Evolutionary conservation across 1,139 yeast species (phyloP), one percentile per base, ranked within the genome.

Genomic region (Lodderomyces beijingensis): DNA sequence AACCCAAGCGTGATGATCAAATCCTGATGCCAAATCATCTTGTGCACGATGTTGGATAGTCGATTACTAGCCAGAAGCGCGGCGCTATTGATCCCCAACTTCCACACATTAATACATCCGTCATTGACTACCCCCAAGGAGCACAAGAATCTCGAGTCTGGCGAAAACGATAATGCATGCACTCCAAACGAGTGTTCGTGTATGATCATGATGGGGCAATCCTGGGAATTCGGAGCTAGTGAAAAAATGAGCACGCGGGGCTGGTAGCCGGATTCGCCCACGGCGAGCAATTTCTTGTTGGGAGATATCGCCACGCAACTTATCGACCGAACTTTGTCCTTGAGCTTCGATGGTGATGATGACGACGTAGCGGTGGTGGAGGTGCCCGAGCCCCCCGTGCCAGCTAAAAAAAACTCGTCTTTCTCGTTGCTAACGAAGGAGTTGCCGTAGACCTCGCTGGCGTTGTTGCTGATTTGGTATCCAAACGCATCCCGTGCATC

Each of bases 151-250:
- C 53, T 58, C 37, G 80, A 78, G 41, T 77, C 74, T 0, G 78
- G 75, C 0, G 84, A 73, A 45, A 81, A 81, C n/a, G 61, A 57
- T 11, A 81, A 46, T 6, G 62, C 57, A 24, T 68, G 62, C 10
- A 81, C 61, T 0, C 88, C 89, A 53, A 77, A 81, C 5, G 73
- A 61, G 51, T 81, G 89, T 41, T 79, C 86, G 34, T 64, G 55
- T 2, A 79, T 68, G 11, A 68, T 57, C 5, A 74, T 70, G 8
- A 78, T 49, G 0, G 86, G 85, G 14, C 49, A 48, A 10, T 50
- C 44, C n/a, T 57, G 47, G 34, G 74, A 62, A 34, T 72, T 66
- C 0, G 67, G 59, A 0, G 83, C 81, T 9, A 76, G 54, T 2
- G 85, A 77, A 46, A 70, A 81, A 5, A 81, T 47, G 21, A 79